Base-by-base conservation (phyloP, 2,329 filamentous ascomycete genomes). In the Colletotrichum melonis region DNA sequence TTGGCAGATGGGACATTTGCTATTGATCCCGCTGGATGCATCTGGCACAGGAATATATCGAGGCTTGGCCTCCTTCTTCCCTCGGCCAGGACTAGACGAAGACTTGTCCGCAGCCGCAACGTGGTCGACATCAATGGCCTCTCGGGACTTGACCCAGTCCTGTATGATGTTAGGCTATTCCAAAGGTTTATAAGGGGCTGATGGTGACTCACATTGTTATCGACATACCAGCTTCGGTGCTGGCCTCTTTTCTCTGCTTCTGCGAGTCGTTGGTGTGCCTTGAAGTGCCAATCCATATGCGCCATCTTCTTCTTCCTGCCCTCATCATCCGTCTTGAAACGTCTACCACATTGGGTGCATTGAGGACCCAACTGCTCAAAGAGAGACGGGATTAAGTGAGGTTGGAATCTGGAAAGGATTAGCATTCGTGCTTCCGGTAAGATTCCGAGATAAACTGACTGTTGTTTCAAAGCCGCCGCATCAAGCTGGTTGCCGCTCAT, bases 211-310 rank as follows among this genome's bases (percentile, higher is more conserved):
- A 94, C 93, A 84, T 92, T 88, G 84, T 97, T 94, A 79, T 97
- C 94, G 62, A 98, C 92, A 81, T 98, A 98, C 95, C 95, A 98
- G 82, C 95, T 97, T 42, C 97, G 92, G 79, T 97, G 95, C 78
- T 97, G 94, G 38, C 94, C 95, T 74, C 94, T 90, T 81, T 94
- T 96, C 79, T 94, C 92, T 16, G 94, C 92, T 77, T 98, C 96
- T 3, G 92, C 92, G 83, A 97, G 94, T 58, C 95, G 92, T 79
- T 95, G 93, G 79, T 98, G 96, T 28, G 96, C 95, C 69, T 93
- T 92, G 85, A 99, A 99, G 83, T 99, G 97, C 97, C 97, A 99
- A 83, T 99, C 97, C 87, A 99, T 92, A 81, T 99, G 97, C 3
- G 93, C 91, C 28, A 92, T 94, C 85, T 98, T 98, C 86, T 93